phyloP scores from a whole-genome alignment of 129 eudicot species.

The Tagetes erecta region DNA sequence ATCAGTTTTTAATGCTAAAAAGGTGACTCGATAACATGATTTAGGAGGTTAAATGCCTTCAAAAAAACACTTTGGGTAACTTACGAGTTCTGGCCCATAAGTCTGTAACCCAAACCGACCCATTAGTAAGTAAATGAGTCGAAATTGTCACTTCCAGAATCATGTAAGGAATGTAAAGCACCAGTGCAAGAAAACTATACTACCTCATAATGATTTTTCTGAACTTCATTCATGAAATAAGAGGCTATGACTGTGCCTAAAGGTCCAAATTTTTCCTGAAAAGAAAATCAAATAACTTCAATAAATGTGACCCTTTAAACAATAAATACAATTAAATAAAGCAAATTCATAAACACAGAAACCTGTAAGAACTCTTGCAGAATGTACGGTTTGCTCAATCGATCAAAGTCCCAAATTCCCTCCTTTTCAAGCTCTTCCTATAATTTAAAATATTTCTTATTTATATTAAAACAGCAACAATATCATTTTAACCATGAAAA shows the following conservation, averaged over 20 bases:
- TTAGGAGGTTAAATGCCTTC: neutral
- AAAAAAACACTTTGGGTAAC: neutral
- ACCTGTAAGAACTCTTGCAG: slow-evolving; percentile 71
- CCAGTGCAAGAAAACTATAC: neutral
- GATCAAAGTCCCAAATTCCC: slow-evolving; percentile 95
- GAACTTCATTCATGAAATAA: slow-evolving; percentile 64
- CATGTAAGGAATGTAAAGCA: slow-evolving; percentile 5
- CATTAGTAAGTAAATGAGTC: neutral
- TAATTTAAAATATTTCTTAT: slow-evolving; percentile 20
- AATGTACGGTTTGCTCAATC: slow-evolving; percentile 85
- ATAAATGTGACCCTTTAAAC: slow-evolving; percentile 10
- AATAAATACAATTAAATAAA: slow-evolving; percentile 8
- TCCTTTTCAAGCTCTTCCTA: slow-evolving; percentile 98
- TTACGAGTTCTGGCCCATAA: neutral
- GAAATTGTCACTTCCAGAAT: neutral
- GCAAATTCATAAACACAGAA: slow-evolving; percentile 13
- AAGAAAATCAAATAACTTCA: slow-evolving; percentile 16
- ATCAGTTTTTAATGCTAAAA: neutral
- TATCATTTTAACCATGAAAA: neutral
- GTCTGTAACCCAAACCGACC: neutral
- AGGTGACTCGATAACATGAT: neutral
- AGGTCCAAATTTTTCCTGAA: slow-evolving; percentile 94
- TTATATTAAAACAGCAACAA: slow-evolving; percentile 11
- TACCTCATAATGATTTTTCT: slow-evolving; percentile 80
- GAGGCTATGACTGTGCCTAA: slow-evolving; percentile 86